phyloP scores from a whole-genome alignment of 1,284 basidiomycete genomes.

The Serendipita sp. region DNA sequence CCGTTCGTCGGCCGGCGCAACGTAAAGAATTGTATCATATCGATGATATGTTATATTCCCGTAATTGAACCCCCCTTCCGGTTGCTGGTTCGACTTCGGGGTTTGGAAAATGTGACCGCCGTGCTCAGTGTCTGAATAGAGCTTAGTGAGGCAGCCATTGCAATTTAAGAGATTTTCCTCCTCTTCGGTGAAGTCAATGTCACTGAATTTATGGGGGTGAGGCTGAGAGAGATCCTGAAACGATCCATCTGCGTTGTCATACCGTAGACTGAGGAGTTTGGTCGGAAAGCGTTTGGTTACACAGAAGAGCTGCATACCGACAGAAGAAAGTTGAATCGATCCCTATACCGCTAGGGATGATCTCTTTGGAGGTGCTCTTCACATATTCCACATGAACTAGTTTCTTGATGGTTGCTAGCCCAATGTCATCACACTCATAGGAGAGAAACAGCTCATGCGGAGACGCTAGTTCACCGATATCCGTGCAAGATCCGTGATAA shows the following conservation, averaged over 20 bases:
- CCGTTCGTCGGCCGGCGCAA: not conserved
- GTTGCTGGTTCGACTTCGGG: not conserved
- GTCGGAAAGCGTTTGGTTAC: not conserved
- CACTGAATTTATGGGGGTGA: not conserved
- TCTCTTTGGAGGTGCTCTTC: not conserved
- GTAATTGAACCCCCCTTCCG: not conserved
- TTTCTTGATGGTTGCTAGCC: not conserved
- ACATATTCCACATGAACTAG: not conserved
- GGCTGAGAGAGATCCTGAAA: not conserved
- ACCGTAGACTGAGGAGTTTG: not conserved
- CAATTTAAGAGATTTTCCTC: not conserved
- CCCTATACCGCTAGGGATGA: not conserved
- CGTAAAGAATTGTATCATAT: not conserved
- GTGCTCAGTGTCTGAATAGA: not conserved
- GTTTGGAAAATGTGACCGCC: not conserved
- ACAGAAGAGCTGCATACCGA: not conserved
- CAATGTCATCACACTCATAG: slow-evolving; percentile 2
- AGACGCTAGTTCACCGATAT: not conserved
- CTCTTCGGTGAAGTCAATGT: not conserved
- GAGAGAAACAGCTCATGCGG: not conserved
- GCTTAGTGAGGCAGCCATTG: not conserved
- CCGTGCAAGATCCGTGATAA: not conserved
- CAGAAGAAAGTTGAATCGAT: not conserved
- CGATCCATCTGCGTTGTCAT: not conserved
- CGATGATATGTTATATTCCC: not conserved